Evolutionary conservation across 2,329 filamentous ascomycete genomes (phyloP).

Genomic region (Aspergillus jensenii): DNA sequence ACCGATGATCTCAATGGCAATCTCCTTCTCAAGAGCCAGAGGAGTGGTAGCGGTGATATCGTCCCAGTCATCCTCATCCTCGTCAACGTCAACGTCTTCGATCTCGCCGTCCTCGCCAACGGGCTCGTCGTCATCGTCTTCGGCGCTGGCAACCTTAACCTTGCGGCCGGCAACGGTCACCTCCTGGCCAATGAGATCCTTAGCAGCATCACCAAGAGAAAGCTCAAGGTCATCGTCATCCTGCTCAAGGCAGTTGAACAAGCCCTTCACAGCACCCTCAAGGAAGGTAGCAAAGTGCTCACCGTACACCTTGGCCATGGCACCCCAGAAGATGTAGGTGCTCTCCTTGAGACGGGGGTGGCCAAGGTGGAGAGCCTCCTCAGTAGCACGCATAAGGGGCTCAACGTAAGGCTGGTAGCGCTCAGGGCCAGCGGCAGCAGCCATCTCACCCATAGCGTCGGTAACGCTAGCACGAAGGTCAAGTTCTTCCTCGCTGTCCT

Average conservation of each 20-base stretch:
- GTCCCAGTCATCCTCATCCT: constrained; percentile 81
- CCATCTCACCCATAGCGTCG: constrained; percentile 91
- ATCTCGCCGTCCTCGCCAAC: constrained; percentile 57
- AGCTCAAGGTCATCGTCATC: constrained; percentile 81
- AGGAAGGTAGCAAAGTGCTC: constrained; percentile 56
- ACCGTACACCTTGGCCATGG: constrained; percentile 89
- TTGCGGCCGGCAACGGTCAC: constrained; percentile 80
- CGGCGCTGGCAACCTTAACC: constrained; percentile 71
- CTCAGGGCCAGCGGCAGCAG: constrained; percentile 78
- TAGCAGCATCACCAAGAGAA: constrained; percentile 70
- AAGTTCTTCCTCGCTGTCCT: constrained; percentile 85
- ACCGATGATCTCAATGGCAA: constrained; percentile 90
- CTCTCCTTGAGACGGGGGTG: constrained; percentile 92
- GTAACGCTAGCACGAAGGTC: constrained; percentile 86
- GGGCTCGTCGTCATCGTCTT: constrained; percentile 52
- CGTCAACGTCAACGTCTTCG: constrained; percentile 67
- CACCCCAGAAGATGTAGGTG: constrained; percentile 95
- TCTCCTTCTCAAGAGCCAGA: constrained; percentile 93
- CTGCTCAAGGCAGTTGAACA: constrained; percentile 83
- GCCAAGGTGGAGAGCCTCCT: constrained; percentile 84
- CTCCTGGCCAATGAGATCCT: constrained; percentile 72
- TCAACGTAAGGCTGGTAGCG: constrained; percentile 89
- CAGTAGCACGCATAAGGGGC: constrained; percentile 86
- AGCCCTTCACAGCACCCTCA: constrained; percentile 48
- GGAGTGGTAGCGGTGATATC: constrained; percentile 82